These are phyloP conservation scores for Boletus pseudopeckii DNA, from an alignment of 768 basidiomycete species.

Conservation along the genomic window DNA sequence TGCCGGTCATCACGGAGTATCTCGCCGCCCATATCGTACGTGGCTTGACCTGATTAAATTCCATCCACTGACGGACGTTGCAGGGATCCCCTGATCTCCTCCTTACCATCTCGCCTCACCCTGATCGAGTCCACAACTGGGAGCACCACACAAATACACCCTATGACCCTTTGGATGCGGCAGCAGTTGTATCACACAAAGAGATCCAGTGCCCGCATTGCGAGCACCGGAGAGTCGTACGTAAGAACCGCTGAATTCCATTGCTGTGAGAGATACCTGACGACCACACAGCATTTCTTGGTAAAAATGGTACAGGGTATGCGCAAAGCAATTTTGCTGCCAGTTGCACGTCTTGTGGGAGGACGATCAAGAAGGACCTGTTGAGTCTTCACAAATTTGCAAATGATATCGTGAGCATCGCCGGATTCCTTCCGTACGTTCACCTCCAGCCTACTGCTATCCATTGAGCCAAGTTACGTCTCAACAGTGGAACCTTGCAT, in stretches of 20 bases:
- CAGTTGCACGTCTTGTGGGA: constrained; percentile 34
- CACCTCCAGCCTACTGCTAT: background rate
- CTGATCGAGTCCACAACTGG: constrained; percentile 9
- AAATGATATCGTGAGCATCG: constrained; percentile 27
- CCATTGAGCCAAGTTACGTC: background rate
- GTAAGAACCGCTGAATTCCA: constrained; percentile 16
- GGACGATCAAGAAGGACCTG: constrained; percentile 35
- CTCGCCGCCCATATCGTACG: constrained; percentile 14
- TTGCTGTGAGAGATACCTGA: background rate
- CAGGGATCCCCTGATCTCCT: constrained; percentile 11
- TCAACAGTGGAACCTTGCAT: constrained; percentile 34
- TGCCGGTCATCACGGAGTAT: constrained; percentile 4
- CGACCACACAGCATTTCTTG: constrained; percentile 36
- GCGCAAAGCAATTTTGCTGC: constrained; percentile 39
- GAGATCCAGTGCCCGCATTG: constrained; percentile 33
- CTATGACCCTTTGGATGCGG: constrained; percentile 24
- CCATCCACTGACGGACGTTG: background rate
- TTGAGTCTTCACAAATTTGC: constrained; percentile 40
- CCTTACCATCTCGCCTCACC: constrained; percentile 2
- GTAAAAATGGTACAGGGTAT: constrained; percentile 41
- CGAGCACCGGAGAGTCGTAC: constrained; percentile 3
- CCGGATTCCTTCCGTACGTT: constrained; percentile 30
- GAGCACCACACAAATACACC: background rate
- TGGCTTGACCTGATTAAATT: background rate
- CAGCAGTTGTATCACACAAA: constrained; percentile 13